These are phyloP conservation scores for Chaetomiaceae sp. DNA, from an alignment of 2,329 filamentous ascomycete species.

Conservation along the genomic window DNA sequence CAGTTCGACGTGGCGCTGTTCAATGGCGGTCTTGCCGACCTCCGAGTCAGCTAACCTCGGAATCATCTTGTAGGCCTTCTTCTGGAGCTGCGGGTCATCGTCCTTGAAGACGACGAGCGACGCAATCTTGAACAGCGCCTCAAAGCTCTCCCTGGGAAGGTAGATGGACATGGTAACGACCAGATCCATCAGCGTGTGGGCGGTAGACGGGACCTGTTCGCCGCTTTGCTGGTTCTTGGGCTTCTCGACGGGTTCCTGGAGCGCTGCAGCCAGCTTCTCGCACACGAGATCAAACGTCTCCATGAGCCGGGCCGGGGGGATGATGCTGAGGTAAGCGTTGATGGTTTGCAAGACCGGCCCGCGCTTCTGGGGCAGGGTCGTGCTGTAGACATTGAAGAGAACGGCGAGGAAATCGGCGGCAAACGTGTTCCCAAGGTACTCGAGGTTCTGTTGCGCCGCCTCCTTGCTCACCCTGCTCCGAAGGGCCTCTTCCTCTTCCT, in stretches of 20 bases:
- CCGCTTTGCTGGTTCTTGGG: slow-evolving; percentile 54
- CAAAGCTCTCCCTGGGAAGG: slow-evolving; percentile 80
- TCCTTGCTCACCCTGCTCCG: slow-evolving; percentile 74
- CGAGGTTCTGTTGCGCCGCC: slow-evolving; percentile 71
- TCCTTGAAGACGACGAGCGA: slow-evolving; percentile 74
- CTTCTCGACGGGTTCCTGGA: slow-evolving; percentile 47
- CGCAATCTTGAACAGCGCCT: slow-evolving; percentile 80
- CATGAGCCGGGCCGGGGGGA: slow-evolving; percentile 70
- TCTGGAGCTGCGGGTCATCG: slow-evolving; percentile 87
- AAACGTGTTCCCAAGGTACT: slow-evolving; percentile 67
- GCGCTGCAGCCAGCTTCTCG: slow-evolving; percentile 70
- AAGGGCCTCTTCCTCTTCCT: slow-evolving; percentile 67
- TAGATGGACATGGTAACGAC: slow-evolving; percentile 96
- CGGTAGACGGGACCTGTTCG: slow-evolving; percentile 83
- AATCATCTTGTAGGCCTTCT: slow-evolving; percentile 98
- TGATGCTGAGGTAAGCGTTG: slow-evolving; percentile 89
- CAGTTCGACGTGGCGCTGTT: slow-evolving; percentile 70
- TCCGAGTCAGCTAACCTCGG: slow-evolving; percentile 81
- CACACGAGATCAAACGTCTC: slow-evolving; percentile 87
- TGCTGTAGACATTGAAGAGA: slow-evolving; percentile 97
- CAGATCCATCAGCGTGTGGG: slow-evolving; percentile 92
- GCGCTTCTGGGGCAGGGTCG: slow-evolving; percentile 87
- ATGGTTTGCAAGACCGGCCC: slow-evolving; percentile 90
- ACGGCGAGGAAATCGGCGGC: slow-evolving; percentile 89
- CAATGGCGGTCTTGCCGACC: slow-evolving; percentile 68